phyloP scores from a whole-genome alignment of 352 stramenopile species.

The Globisporangium sylvaticum region DNA sequence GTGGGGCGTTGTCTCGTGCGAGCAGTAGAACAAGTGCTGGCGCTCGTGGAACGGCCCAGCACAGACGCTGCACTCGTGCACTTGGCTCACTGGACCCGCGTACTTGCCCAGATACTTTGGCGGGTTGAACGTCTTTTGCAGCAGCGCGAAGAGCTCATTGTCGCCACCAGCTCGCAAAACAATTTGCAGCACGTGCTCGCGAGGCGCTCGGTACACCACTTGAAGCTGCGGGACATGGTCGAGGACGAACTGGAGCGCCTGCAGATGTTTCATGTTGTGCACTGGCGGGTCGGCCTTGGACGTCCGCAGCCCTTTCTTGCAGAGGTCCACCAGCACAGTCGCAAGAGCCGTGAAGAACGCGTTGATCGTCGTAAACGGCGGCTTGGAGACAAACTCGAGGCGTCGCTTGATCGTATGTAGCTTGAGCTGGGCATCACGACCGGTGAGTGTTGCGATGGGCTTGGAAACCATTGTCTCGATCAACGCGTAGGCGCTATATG shows the following conservation, averaged over 20 bases:
- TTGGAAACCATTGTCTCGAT: constrained; percentile 53
- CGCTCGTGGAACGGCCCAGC: constrained; percentile 67
- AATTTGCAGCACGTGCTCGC: constrained; percentile 17
- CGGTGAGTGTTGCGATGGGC: constrained; percentile 40
- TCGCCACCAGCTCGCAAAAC: constrained; percentile 35
- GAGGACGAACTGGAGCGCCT: constrained; percentile 66
- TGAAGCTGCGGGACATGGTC: constrained; percentile 62
- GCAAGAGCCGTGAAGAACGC: constrained; percentile 38
- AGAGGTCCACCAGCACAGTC: constrained; percentile 42
- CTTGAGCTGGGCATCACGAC: constrained; percentile 47
- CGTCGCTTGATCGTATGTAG: constrained; percentile 43
- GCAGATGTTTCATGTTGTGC: constrained; percentile 58
- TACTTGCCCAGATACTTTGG: constrained; percentile 49
- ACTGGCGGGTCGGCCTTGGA: constrained; percentile 50
- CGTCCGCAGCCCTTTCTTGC: constrained; percentile 40
- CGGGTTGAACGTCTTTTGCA: constrained; percentile 59
- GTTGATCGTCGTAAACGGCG: constrained; percentile 23
- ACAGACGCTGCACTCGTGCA: constrained; percentile 60
- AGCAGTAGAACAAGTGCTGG: constrained; percentile 79
- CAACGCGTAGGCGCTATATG: constrained; percentile 37
- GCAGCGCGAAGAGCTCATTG: constrained; percentile 37
- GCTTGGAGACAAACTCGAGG: constrained; percentile 13
- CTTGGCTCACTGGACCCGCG: constrained; percentile 49
- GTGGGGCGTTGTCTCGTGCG: constrained; percentile 33
- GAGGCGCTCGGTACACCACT: constrained; percentile 36